Base-by-base conservation (phyloP, 1,284 basidiomycete genomes). In the Ceratobasidium sp. region DNA sequence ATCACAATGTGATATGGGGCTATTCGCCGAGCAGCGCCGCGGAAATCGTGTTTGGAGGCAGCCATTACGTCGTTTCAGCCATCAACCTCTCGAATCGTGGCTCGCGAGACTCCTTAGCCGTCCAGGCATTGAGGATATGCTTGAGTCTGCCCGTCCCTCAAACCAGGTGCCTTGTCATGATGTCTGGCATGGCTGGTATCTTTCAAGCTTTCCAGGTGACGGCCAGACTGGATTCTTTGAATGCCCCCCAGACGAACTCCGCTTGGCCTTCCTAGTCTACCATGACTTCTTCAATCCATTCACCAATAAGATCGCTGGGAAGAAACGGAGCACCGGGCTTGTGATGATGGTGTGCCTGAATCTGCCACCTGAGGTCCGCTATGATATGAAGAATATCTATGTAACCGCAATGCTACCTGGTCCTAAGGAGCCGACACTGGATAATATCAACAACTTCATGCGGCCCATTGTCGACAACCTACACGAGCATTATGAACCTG, bases 241-340 rank as follows among this genome's bases (percentile, higher is more conserved):
- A 57, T 66, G 52, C 59, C 76, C 78, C 6, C 54, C 54, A 81
- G 65, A 77, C 76, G 64, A 80, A 75, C 76, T 70, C 66, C 76
- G 81, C 62, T 76, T 83, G 70, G 46, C 79, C 37, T 84, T 85
- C 71, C 79, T 79, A 29, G 79, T 87, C 0, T 81, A 77, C 46
- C 62, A 85, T 2, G 83, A 87, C 69, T 85, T 81, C 70, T 87
- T 87, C 80, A n/a, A n/a, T n/a, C n/a, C n/a, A n/a, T n/a, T n/a
- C n/a, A n/a, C n/a, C n/a, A n/a, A n/a, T n/a, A n/a, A 82, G 64
- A 69, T 56, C 22, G 77, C 81, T 19, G 82, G 84, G 1, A 83
- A 84, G 59, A 80, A 80, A 7, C 75, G 76, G 0, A 85, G 83
- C 4, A 73, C 83, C 37, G 84, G 85, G 0, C 79, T 81, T 0